phyloP scores from a whole-genome alignment of 768 basidiomycete species.

The Coprinellus aureogranulatus region DNA sequence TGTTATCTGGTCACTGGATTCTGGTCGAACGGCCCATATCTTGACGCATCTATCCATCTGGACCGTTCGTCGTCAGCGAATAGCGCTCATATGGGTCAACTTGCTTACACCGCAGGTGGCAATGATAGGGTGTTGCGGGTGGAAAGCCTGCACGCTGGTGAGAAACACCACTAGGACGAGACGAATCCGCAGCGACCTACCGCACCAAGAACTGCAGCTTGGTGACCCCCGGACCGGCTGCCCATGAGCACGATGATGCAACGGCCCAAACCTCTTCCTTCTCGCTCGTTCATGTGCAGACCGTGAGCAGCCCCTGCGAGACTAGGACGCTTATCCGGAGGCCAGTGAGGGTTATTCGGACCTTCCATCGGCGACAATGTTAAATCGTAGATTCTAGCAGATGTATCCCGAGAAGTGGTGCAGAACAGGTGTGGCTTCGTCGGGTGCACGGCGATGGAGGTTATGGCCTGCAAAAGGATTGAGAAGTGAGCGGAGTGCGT shows the following conservation, averaged over 20 bases:
- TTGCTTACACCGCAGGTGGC: conserved; percentile 70
- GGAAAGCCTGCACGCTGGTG: conserved; percentile 55
- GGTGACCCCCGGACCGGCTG: conserved; percentile 70
- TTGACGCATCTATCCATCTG: conserved; percentile 75
- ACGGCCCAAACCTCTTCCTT: conserved; percentile 61
- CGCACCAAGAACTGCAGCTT: conserved; percentile 64
- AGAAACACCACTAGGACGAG: conserved; percentile 2
- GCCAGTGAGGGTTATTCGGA: conserved; percentile 56
- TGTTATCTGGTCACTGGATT: conserved; percentile 35
- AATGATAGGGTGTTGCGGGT: conserved; percentile 58
- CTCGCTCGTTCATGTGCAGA: conserved; percentile 53
- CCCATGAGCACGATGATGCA: conserved; percentile 68
- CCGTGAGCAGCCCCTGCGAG: conserved; percentile 70
- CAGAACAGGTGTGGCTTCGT: conserved; percentile 56
- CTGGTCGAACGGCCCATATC: conserved; percentile 62
- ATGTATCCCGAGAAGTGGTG: conserved; percentile 71
- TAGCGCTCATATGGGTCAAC: conserved; percentile 20
- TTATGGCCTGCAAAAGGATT: conserved; percentile 47
- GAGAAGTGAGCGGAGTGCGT: neutral
- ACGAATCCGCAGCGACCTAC: conserved; percentile 32
- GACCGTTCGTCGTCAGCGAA: neutral
- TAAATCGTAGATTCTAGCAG: conserved; percentile 69
- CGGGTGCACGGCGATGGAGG: conserved; percentile 66
- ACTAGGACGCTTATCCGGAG: conserved; percentile 43
- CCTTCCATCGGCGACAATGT: conserved; percentile 22